Conservation (phyloP, 164 flowering plant species). For the Berberis thunbergii region DNA sequence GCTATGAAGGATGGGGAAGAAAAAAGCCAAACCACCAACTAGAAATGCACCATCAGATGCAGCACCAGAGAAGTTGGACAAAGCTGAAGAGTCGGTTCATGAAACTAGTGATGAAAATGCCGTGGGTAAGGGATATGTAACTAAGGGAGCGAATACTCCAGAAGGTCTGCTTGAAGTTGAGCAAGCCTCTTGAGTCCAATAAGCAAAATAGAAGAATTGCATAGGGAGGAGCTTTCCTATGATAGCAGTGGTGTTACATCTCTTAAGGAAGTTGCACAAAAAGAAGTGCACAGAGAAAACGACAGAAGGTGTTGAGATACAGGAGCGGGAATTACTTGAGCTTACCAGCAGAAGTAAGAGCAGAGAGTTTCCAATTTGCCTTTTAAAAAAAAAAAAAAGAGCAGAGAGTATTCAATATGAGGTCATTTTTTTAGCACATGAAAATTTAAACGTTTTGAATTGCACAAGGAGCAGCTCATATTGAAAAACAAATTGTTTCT, state of each 20-base stretch:
- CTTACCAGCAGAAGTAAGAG: no score
- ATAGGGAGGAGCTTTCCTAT: slow-evolving; percentile 5
- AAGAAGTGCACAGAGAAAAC: no score
- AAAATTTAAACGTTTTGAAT: no score
- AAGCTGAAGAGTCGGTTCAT: slow-evolving; percentile 6
- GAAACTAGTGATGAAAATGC: slow-evolving; percentile 7
- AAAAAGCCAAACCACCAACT: slow-evolving; percentile 2
- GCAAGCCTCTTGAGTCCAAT: slow-evolving; percentile 2
- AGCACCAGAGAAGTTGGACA: slow-evolving; percentile 6
- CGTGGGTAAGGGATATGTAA: slow-evolving; percentile 3
- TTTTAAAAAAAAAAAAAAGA: no score
- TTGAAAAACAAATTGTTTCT: no score
- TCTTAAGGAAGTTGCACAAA: no score
- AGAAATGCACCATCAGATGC: slow-evolving; percentile 11
- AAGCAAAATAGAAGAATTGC: slow-evolving; percentile 4
- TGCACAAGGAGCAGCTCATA: no score
- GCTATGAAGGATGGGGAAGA: slow-evolving; percentile 6
- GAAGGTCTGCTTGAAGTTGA: slow-evolving; percentile 12
- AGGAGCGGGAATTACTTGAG: no score
- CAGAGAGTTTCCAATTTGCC: no score
- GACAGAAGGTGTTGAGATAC: no score
- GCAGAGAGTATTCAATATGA: no score
- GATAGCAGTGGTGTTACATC: slow-evolving; percentile 1
- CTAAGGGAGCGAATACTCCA: slow-evolving; percentile 5
- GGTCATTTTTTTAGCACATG: no score